phyloP scores from a whole-genome alignment of 805 yeast species.

The Huiozyma sinensis region DNA sequence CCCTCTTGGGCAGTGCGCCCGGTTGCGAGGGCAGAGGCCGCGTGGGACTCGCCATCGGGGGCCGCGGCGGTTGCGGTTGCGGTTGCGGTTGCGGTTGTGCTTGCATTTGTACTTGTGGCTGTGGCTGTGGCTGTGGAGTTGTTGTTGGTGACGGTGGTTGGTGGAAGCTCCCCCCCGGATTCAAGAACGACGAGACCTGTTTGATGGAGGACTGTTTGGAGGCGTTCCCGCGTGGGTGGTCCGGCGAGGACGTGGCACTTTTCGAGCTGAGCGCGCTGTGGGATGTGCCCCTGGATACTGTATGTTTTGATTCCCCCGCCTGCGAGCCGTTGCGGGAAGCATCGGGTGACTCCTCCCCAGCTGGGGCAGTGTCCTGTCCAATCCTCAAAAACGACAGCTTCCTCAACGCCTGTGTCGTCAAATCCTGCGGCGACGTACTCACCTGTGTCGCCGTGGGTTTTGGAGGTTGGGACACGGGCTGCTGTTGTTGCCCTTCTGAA shows the following conservation, averaged over 20 bases:
- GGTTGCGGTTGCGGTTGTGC: too few species aligned
- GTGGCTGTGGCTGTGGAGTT: background rate
- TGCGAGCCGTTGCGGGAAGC: background rate
- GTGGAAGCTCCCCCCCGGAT: background rate
- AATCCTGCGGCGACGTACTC: conserved; percentile 18
- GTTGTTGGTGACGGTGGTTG: background rate
- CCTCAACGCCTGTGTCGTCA: conserved; percentile 33
- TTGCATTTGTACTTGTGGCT: background rate
- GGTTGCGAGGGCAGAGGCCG: background rate
- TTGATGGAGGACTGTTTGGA: background rate
- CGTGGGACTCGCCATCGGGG: background rate
- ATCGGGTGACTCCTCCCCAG: background rate
- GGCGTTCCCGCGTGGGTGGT: background rate
- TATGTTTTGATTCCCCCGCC: background rate
- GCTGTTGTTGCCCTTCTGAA: background rate
- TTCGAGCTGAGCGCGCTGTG: background rate
- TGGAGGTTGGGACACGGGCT: background rate
- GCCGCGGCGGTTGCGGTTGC: background rate
- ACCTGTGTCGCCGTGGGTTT: background rate
- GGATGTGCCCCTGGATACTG: too few species aligned
- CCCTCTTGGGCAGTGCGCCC: background rate
- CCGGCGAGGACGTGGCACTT: background rate
- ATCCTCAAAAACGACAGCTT: conserved; percentile 25
- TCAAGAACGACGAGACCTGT: background rate
- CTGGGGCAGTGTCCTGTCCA: background rate